These are phyloP conservation scores for Yamadazyma diddensiae DNA, from an alignment of 1,139 yeast species.

Conservation along the genomic window DNA sequence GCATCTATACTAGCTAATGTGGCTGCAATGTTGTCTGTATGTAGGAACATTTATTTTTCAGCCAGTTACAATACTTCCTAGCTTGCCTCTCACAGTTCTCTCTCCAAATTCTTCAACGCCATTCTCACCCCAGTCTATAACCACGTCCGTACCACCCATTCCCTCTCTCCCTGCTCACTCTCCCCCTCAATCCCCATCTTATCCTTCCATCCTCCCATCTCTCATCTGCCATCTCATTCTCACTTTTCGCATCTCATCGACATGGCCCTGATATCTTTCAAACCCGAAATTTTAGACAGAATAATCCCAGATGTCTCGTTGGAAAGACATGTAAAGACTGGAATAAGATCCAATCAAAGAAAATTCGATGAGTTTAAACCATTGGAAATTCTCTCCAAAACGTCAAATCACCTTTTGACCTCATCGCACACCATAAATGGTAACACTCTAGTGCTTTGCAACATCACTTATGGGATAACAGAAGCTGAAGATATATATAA, in stretches of 20 bases:
- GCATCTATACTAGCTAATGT: no score
- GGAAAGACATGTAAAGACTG: constrained; percentile 71
- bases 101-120: no score
- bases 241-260: background rate
- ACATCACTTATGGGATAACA: constrained; percentile 67
- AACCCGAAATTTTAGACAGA: constrained; percentile 80
- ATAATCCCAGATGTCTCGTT: constrained; percentile 84
- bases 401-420: constrained; percentile 37
- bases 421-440: constrained; percentile 79
- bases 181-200: no score
- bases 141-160: no score
- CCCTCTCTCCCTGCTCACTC: no score
- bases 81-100: no score
- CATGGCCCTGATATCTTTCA: constrained; percentile 51
- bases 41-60: no score
- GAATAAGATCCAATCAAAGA: constrained; percentile 72
- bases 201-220: background rate
- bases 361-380: constrained; percentile 70
- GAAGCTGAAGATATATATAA: constrained; percentile 39
- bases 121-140: no score
- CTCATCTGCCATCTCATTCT: background rate
- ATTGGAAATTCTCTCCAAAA: constrained; percentile 33
- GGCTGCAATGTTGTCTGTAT: no score
- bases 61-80: no score
- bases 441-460: constrained; percentile 71